Evolutionary conservation across 2,329 filamentous ascomycete species (phyloP).

Genomic region (Penicillium nordicum): DNA sequence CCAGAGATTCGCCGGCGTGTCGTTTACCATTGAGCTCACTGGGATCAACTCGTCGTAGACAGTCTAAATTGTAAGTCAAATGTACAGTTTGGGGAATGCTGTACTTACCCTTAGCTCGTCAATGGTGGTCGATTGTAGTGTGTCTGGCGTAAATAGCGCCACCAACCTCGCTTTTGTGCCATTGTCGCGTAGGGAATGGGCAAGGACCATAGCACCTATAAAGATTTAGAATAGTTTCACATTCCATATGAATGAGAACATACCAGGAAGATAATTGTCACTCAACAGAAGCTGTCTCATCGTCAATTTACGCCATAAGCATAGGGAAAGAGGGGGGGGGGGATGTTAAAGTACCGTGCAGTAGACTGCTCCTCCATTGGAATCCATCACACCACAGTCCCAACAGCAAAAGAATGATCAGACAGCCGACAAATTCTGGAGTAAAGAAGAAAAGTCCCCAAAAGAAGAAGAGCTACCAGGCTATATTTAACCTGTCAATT

Average conservation of each 20-base stretch:
- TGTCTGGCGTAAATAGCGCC: constrained; percentile 77
- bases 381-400: constrained; percentile 36
- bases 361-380: constrained; percentile 57
- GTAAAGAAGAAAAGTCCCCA: neutral
- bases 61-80: constrained; percentile 48
- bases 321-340: constrained; percentile 6
- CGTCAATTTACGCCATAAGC: constrained; percentile 4
- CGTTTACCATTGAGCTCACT: constrained; percentile 74
- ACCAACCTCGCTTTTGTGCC: constrained; percentile 82
- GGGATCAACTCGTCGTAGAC: constrained; percentile 88
- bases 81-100: neutral
- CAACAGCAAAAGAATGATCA: neutral
- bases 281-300: constrained; percentile 74
- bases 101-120: constrained; percentile 67
- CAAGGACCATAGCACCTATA: constrained; percentile 88
- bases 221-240: neutral
- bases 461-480: neutral
- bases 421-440: neutral
- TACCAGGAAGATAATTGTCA: constrained; percentile 90
- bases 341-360: constrained; percentile 55
- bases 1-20: constrained; percentile 74
- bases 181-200: constrained; percentile 89
- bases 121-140: constrained; percentile 70
- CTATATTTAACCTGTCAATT: constrained; percentile 14
- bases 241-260: constrained; percentile 21